phyloP scores from a whole-genome alignment of 2,329 filamentous ascomycete species.

The Lasiodiplodia hormozganensis region DNA sequence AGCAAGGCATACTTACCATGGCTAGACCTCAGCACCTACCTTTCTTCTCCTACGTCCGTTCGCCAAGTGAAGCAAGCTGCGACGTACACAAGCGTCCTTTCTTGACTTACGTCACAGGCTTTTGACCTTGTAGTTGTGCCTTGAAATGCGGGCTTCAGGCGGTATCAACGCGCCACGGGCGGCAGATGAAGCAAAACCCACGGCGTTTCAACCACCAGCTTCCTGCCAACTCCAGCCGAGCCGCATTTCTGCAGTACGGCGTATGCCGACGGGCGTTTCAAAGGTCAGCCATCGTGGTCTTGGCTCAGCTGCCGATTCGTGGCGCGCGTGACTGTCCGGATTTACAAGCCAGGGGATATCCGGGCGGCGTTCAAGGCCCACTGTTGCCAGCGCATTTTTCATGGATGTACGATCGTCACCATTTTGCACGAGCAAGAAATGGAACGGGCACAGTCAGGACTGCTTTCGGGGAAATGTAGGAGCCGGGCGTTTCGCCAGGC shows the following conservation, averaged over 20 bases:
- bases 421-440: not conserved
- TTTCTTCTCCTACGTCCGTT: no score
- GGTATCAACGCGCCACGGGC: not conserved
- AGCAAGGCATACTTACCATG: no score
- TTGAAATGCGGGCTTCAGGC: no score
- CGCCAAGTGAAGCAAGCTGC: no score
- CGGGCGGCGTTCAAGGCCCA: not conserved
- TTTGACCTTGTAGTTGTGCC: no score
- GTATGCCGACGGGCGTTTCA: not conserved
- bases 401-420: not conserved
- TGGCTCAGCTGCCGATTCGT: not conserved
- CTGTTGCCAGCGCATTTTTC: not conserved
- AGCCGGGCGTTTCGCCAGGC: not conserved
- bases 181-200: conserved; percentile 16
- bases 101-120: no score
- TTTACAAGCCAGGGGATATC: not conserved
- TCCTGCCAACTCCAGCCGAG: not conserved
- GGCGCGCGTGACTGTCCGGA: not conserved
- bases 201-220: not conserved
- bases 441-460: conserved; percentile 10
- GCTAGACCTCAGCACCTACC: no score
- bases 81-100: no score
- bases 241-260: not conserved
- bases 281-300: no score
- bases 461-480: conserved; percentile 3